phyloP scores from a whole-genome alignment of 371 early-diverging fungal species.

The Blakeslea trispora region DNA sequence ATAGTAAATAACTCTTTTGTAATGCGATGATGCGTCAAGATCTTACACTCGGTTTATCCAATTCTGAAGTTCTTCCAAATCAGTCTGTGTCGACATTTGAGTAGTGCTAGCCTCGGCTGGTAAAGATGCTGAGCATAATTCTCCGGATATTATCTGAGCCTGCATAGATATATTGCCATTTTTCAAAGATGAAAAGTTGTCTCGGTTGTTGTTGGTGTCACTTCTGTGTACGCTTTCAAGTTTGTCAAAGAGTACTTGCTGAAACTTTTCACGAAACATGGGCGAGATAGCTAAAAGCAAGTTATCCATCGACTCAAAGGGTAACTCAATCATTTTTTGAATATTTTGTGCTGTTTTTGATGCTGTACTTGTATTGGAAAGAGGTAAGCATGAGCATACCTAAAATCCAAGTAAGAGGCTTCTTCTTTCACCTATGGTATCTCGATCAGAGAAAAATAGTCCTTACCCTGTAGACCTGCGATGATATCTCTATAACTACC shows the following conservation, averaged over 20 bases:
- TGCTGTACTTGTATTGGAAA: slow-evolving; percentile 18
- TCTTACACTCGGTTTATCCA: too few species aligned
- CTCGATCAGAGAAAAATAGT: background rate
- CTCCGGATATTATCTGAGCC: too few species aligned
- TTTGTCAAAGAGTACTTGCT: slow-evolving; percentile 34
- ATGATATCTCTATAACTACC: slow-evolving; percentile 32
- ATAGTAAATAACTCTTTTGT: too few species aligned
- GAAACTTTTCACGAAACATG: slow-evolving; percentile 35
- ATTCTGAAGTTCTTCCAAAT: too few species aligned
- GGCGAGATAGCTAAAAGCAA: slow-evolving; percentile 41
- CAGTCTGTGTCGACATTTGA: too few species aligned
- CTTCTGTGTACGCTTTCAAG: slow-evolving; percentile 23
- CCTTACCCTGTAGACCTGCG: slow-evolving; percentile 29
- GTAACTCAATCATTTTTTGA: slow-evolving; percentile 15
- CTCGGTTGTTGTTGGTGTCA: slow-evolving; percentile 1
- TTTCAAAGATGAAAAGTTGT: background rate
- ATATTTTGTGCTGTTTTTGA: slow-evolving; percentile 17
- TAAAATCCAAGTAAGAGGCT: background rate
- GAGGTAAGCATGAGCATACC: slow-evolving; percentile 28
- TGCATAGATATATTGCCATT: background rate
- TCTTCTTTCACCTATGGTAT: background rate
- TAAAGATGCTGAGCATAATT: too few species aligned
- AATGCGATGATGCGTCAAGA: too few species aligned
- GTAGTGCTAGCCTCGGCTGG: too few species aligned
- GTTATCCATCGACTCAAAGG: slow-evolving; percentile 42